Evolutionary conservation across 768 basidiomycete genomes (phyloP).

Genomic region (Coprinopsis strossmayeri): DNA sequence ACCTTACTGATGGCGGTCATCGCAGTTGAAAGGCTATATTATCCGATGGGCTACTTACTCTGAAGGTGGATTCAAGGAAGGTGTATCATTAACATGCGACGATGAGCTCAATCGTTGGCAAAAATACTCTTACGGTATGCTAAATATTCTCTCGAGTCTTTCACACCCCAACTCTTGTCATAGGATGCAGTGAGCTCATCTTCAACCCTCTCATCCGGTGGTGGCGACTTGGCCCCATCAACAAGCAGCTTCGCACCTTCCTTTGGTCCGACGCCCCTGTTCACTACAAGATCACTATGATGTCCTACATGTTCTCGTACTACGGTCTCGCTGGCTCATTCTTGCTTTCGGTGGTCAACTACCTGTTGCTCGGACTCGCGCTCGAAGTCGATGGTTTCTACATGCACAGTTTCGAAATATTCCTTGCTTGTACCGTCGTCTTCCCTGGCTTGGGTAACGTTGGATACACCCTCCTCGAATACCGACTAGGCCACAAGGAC

Average conservation of each 20-base stretch:
- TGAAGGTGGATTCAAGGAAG: slow-evolving; percentile 83
- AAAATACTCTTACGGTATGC: slow-evolving; percentile 71
- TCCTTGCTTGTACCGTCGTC: slow-evolving; percentile 66
- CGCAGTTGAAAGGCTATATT: slow-evolving; percentile 55
- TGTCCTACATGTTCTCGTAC: slow-evolving; percentile 62
- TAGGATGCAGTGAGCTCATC: slow-evolving; percentile 70
- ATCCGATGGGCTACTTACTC: slow-evolving; percentile 87
- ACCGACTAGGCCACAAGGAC: slow-evolving; percentile 54
- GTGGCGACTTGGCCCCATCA: slow-evolving; percentile 79
- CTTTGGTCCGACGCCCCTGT: slow-evolving; percentile 72
- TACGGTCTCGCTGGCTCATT: slow-evolving; percentile 63
- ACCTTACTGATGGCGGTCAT: background rate
- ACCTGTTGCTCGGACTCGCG: slow-evolving; percentile 58
- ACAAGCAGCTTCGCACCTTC: slow-evolving; percentile 69
- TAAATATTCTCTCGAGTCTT: background rate
- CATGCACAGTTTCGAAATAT: slow-evolving; percentile 67
- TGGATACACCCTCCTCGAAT: slow-evolving; percentile 62
- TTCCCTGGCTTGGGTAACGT: slow-evolving; percentile 66
- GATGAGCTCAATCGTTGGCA: slow-evolving; percentile 94
- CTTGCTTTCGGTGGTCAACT: slow-evolving; percentile 60
- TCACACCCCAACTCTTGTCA: background rate
- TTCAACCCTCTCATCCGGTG: slow-evolving; percentile 80
- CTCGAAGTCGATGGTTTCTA: slow-evolving; percentile 65
- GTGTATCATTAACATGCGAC: slow-evolving; percentile 82
- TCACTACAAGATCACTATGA: slow-evolving; percentile 80